These are phyloP conservation scores for Pilaira anomala DNA, from an alignment of 192 early-diverging fungal genomes.

Conservation along the genomic window DNA sequence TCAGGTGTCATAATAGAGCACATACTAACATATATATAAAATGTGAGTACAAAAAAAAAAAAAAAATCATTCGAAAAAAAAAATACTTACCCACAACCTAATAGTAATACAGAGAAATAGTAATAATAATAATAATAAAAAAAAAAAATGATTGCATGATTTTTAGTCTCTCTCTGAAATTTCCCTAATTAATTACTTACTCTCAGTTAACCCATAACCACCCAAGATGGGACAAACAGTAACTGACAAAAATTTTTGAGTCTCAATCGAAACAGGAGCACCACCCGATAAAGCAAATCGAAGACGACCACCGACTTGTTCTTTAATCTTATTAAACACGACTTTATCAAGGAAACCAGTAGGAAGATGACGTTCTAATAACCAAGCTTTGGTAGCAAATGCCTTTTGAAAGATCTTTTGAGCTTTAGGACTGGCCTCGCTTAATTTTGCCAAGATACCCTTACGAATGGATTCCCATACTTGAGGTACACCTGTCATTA, in stretches of 20 bases:
- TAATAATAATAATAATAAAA: not conserved
- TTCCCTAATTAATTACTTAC: not conserved
- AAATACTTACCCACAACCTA: constrained; percentile 15
- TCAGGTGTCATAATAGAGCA: constrained; percentile 64
- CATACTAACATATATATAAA: constrained; percentile 43
- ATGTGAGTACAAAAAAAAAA: not conserved
- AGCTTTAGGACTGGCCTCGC: constrained; percentile 43
- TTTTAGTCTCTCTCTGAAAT: not conserved
- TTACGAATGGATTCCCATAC: constrained; percentile 90
- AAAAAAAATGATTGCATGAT: not conserved
- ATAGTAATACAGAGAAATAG: not conserved
- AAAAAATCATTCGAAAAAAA: not conserved
- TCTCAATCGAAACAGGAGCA: constrained; percentile 81
- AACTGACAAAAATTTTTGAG: constrained; percentile 79
- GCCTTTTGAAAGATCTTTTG: constrained; percentile 76
- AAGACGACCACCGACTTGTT: constrained; percentile 82
- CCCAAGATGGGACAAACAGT: constrained; percentile 78
- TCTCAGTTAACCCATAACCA: constrained; percentile 73
- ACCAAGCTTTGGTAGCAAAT: constrained; percentile 67
- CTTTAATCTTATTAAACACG: constrained; percentile 81
- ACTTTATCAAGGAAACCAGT: constrained; percentile 67
- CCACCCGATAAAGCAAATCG: constrained; percentile 82
- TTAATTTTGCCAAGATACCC: constrained; percentile 68
- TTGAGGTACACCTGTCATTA: constrained; percentile 82
- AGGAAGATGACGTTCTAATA: constrained; percentile 62